phyloP scores from a whole-genome alignment of 345 rosid genomes.

The Chamaenerion angustifolium region DNA sequence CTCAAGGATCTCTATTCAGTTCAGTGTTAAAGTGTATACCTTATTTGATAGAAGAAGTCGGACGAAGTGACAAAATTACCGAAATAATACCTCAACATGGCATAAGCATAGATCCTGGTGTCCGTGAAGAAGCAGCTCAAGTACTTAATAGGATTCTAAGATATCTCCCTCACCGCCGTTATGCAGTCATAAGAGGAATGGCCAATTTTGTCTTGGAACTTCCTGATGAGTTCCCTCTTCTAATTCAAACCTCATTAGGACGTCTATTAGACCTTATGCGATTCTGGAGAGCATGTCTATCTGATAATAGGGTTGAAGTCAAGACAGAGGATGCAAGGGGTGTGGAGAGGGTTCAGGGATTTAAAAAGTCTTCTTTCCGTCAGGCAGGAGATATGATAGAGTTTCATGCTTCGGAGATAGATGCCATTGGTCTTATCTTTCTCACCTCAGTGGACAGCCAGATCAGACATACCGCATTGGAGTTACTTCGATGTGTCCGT shows the following conservation, averaged over 20 bases:
- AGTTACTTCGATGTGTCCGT: conserved; percentile 90
- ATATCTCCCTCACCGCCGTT: conserved; percentile 83
- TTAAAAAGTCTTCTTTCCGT: conserved; percentile 62
- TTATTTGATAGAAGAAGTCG: conserved; percentile 89
- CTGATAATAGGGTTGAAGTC: conserved; percentile 48
- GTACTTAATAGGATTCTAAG: conserved; percentile 87
- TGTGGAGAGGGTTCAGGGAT: conserved; percentile 36
- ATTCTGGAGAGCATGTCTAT: conserved; percentile 90
- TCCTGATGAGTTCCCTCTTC: conserved; percentile 98
- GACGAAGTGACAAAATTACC: conserved; percentile 89
- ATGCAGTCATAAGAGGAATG: conserved; percentile 98
- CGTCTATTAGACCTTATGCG: conserved; percentile 96
- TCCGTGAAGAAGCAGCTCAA: conserved; percentile 97
- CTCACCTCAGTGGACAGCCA: conserved; percentile 95
- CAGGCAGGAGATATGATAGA: conserved; percentile 62
- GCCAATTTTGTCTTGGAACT: conserved; percentile 81
- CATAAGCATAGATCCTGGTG: conserved; percentile 94
- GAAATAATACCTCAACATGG: conserved; percentile 99
- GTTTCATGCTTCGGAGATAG: conserved; percentile 80
- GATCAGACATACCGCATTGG: conserved; percentile 91
- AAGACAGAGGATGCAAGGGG: conserved; percentile 35
- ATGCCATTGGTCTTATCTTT: conserved; percentile 93
- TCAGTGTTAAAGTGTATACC: conserved; percentile 97
- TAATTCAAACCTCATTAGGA: conserved; percentile 86
- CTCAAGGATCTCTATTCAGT: conserved; percentile 85